Conservation (phyloP, 768 basidiomycete species). For the Leucosporidium creatinivorum region DNA sequence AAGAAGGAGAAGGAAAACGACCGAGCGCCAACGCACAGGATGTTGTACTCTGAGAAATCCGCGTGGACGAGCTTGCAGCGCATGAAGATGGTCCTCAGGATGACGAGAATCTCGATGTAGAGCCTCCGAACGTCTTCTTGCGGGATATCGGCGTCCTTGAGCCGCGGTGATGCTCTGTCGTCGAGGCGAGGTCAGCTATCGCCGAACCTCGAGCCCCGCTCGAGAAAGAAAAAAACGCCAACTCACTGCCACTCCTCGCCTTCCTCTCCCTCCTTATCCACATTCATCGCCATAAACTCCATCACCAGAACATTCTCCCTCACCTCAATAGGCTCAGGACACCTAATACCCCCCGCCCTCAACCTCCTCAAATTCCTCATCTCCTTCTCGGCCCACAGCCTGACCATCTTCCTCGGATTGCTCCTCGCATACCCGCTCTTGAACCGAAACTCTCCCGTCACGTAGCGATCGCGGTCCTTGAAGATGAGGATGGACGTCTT, state of each 20-base stretch:
- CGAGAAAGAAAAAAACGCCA: neutral
- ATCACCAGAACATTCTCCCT: conserved; percentile 95
- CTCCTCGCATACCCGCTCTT: conserved; percentile 65
- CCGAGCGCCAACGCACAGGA: conserved; percentile 53
- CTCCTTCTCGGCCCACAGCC: conserved; percentile 98
- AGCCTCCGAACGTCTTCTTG: conserved; percentile 52
- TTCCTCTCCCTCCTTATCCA: conserved; percentile 51
- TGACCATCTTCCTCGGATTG: conserved; percentile 97
- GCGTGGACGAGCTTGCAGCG: conserved; percentile 91
- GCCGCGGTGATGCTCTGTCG: conserved; percentile 76
- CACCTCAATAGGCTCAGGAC: conserved; percentile 85
- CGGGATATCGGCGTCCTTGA: conserved; percentile 75
- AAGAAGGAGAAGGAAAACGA: too few relatives aligned
- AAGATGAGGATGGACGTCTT: conserved; percentile 97
- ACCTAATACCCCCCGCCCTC: conserved; percentile 69
- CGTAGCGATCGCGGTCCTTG: conserved; percentile 95
- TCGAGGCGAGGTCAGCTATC: neutral
- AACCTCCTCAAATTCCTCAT: conserved; percentile 89
- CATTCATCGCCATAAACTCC: conserved; percentile 66
- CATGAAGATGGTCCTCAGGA: conserved; percentile 76
- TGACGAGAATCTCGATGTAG: conserved; percentile 72
- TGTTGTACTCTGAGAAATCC: conserved; percentile 96
- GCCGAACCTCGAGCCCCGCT: too few relatives aligned
- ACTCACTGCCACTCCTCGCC: conserved; percentile 41
- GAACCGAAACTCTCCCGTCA: conserved; percentile 93